Conservation (phyloP, 805 yeast genomes). For the Cephaloascus fragrans region DNA sequence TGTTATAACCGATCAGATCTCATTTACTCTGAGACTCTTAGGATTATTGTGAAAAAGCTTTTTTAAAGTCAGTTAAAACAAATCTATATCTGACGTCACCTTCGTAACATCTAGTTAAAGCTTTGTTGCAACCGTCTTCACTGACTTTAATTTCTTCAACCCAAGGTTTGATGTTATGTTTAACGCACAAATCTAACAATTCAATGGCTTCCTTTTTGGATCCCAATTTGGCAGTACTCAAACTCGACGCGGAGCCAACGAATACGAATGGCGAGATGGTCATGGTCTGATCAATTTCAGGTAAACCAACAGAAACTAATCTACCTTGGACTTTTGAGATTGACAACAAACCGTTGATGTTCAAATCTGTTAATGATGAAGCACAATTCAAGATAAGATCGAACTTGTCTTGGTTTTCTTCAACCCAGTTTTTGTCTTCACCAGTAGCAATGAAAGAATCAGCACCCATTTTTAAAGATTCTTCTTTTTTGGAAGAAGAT, state of each 20-base stretch:
- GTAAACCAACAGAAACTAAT: conserved; percentile 26
- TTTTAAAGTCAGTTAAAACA: conserved; percentile 25
- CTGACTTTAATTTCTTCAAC: conserved; percentile 24
- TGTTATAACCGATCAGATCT: too few relatives aligned
- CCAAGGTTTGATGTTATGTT: conserved; percentile 24
- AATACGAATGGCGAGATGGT: conserved; percentile 24
- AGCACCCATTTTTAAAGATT: conserved; percentile 43
- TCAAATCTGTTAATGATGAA: conserved; percentile 22
- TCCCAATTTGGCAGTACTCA: conserved; percentile 24
- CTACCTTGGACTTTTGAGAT: conserved; percentile 21
- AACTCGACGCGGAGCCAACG: conserved; percentile 15
- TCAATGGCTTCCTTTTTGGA: conserved; percentile 22
- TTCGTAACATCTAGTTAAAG: conserved; percentile 20
- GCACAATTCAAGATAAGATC: conserved; percentile 44
- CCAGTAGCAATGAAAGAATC: conserved; percentile 44
- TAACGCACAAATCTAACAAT: conserved; percentile 27
- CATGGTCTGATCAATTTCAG: conserved; percentile 16
- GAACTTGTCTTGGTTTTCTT: conserved; percentile 18
- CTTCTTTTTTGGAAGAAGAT: conserved; percentile 34
- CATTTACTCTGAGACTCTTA: neutral
- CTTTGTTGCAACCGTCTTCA: conserved; percentile 17
- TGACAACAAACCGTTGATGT: conserved; percentile 11
- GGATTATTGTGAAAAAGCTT: conserved; percentile 12
- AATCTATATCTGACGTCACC: conserved; percentile 30
- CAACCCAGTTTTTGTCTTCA: conserved; percentile 33